Evolutionary conservation across 331 rosid genomes (phyloP).

Genomic region (Acacia concinna): DNA sequence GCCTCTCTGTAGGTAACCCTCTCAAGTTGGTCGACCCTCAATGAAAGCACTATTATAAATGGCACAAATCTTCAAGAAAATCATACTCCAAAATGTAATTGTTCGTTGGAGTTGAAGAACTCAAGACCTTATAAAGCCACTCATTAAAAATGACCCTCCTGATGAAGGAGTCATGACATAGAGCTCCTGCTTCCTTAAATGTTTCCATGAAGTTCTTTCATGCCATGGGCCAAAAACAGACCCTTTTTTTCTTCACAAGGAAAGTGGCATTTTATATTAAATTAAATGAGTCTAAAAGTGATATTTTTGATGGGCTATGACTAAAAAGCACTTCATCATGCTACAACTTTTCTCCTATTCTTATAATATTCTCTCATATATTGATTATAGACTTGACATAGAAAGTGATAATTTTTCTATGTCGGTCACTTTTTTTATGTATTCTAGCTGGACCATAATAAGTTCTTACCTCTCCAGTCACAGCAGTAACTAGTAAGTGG

Average conservation of each 20-base stretch:
- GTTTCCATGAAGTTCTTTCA: no score
- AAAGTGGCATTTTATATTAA: background rate
- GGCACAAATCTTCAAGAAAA: no score
- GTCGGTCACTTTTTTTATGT: background rate
- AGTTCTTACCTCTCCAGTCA: background rate
- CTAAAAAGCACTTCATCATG: background rate
- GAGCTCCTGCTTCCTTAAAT: no score
- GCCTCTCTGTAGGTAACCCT: no score
- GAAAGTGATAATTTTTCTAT: background rate
- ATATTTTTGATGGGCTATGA: background rate
- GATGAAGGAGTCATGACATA: no score
- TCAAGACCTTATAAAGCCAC: no score
- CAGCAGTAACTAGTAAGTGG: background rate
- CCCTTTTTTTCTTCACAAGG: no score
- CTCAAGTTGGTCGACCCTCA: no score
- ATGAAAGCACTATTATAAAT: no score
- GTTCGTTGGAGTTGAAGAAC: no score
- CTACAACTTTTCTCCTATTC: background rate
- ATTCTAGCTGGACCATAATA: background rate
- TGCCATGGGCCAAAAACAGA: background rate
- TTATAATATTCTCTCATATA: background rate
- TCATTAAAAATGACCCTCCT: no score
- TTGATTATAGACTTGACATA: background rate
- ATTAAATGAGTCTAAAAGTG: background rate
- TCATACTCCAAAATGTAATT: no score